These are phyloP conservation scores for Inga laurina DNA, from an alignment of 306 rosid genomes.

Conservation along the genomic window DNA sequence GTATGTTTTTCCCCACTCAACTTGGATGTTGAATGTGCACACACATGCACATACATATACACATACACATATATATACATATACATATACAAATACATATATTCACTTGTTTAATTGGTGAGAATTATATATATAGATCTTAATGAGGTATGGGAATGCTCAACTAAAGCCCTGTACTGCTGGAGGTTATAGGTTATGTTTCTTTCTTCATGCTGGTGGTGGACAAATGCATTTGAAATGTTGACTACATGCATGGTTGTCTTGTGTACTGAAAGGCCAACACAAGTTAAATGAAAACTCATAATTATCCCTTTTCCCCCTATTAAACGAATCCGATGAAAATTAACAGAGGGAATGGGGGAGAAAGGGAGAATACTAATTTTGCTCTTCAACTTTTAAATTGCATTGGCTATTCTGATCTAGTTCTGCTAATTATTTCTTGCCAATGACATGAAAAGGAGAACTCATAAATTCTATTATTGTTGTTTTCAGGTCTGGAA, in stretches of 20 bases:
- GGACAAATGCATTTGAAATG: constrained; percentile 10
- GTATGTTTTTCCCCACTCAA: constrained; percentile 44
- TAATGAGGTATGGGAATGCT: background rate
- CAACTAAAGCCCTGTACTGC: background rate
- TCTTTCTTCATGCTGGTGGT: background rate
- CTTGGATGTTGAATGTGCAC: background rate
- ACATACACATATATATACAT: no score
- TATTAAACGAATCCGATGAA: background rate
- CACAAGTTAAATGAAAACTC: background rate
- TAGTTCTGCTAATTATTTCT: background rate
- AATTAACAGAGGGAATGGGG: background rate
- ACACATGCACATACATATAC: no score
- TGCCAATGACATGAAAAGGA: background rate
- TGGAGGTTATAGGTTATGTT: background rate
- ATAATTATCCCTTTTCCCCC: constrained; percentile 5
- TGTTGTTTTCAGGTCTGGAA: constrained; percentile 73
- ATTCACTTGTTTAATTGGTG: background rate
- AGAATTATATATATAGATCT: background rate
- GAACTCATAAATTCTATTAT: constrained; percentile 17
- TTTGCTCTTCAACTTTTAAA: constrained; percentile 9
- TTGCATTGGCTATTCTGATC: background rate
- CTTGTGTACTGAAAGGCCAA: background rate
- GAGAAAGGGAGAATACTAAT: background rate
- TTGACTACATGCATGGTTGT: background rate
- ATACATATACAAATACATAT: no score